These are phyloP conservation scores for Pythium oligandrum DNA, from an alignment of 352 stramenopile genomes.

Conservation along the genomic window DNA sequence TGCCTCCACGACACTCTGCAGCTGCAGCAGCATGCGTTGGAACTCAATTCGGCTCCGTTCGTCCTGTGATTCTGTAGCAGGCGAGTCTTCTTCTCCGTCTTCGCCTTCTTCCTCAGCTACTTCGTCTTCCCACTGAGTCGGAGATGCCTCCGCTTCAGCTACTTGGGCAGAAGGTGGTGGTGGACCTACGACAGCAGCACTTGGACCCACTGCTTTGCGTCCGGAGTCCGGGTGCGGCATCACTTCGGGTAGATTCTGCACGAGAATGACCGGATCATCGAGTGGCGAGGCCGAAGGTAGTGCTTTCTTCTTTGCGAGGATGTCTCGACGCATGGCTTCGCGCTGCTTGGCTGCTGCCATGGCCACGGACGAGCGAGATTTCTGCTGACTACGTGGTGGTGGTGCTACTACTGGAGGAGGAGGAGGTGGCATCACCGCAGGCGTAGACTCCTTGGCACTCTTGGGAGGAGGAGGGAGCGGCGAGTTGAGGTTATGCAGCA, in stretches of 20 bases:
- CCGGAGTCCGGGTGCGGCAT: slow-evolving; percentile 4
- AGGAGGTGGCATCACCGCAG: not conserved
- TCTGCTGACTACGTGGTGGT: slow-evolving; percentile 7
- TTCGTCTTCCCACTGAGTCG: slow-evolving; percentile 1
- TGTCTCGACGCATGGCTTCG: slow-evolving; percentile 30
- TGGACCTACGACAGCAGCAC: slow-evolving; percentile 9
- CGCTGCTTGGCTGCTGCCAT: slow-evolving; percentile 13
- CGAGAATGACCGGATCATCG: slow-evolving; percentile 65
- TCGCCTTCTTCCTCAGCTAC: slow-evolving; percentile 10
- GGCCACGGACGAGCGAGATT: slow-evolving; percentile 6
- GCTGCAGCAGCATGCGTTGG: slow-evolving; percentile 69
- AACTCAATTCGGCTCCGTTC: slow-evolving; percentile 53
- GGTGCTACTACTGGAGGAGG: not conserved
- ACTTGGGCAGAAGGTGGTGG: slow-evolving; percentile 2
- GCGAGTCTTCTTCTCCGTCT: slow-evolving; percentile 14
- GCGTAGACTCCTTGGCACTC: no score
- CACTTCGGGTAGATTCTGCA: slow-evolving; percentile 57
- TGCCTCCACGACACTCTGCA: slow-evolving; percentile 57
- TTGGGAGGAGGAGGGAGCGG: no score
- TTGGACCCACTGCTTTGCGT: not conserved
- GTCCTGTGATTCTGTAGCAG: slow-evolving; percentile 8
- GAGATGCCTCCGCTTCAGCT: not conserved
- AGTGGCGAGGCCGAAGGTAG: slow-evolving; percentile 26
- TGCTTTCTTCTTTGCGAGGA: slow-evolving; percentile 35
- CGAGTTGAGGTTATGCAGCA: no score